A percentile compares a stretch with the other conserved stretches of the same genome.
Conservation (phyloP, 441 rosid genomes). For the Lepidium campestre region DNA sequence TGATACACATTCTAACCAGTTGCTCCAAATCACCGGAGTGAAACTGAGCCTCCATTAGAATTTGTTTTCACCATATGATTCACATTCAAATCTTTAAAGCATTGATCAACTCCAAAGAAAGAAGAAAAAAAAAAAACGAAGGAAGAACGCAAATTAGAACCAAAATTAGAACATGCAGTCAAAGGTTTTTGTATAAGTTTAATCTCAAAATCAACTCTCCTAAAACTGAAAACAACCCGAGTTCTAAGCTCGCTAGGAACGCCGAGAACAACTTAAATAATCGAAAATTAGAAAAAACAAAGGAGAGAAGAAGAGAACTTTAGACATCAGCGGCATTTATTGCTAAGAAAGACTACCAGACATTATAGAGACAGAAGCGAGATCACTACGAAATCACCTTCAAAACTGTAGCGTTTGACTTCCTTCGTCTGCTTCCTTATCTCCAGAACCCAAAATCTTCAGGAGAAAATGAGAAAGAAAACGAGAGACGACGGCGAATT, state of each 20-base stretch:
- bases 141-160: background rate
- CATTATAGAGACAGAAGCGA: slow-evolving; percentile 11
- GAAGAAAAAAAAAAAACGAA: too few species aligned
- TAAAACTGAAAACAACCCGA: background rate
- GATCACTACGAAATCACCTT: slow-evolving; percentile 25
- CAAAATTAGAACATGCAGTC: background rate
- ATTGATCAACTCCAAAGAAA: background rate
- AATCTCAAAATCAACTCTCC: background rate
- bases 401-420: slow-evolving; percentile 23
- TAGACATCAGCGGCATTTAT: background rate
- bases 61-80: slow-evolving; percentile 5
- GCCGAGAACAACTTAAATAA: background rate
- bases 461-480: background rate
- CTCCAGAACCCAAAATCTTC: background rate
- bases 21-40: slow-evolving; percentile 18
- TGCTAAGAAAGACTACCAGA: slow-evolving; percentile 2
- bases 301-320: background rate
- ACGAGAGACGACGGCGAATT: slow-evolving; percentile 2
- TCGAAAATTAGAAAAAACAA: background rate
- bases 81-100: background rate
- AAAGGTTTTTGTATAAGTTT: background rate
- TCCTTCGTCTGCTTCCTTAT: slow-evolving; percentile 8
- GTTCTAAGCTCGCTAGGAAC: slow-evolving; percentile 1
- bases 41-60: slow-evolving; percentile 9
- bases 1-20: background rate